phyloP scores from a whole-genome alignment of 225 moss, liverwort and hornwort genomes.

The Pleurozium schreberi region DNA sequence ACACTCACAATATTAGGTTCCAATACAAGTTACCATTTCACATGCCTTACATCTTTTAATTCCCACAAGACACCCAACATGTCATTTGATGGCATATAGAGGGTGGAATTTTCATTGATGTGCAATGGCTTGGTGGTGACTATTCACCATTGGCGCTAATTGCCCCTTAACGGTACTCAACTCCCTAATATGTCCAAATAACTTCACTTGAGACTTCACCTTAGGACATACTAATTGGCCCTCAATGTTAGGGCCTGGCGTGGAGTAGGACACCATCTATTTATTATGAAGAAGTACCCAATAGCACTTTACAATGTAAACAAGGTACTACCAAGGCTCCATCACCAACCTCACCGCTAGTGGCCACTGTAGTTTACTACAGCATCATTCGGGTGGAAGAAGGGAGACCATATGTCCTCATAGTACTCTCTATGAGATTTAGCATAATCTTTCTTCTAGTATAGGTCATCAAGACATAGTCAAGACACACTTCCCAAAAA shows the following conservation, averaged over 20 bases:
- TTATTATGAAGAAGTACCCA: too few relatives aligned
- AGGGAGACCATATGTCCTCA: background rate
- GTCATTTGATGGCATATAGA: background rate
- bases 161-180: rapidly evolving
- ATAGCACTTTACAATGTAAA: too few relatives aligned
- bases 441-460: too few relatives aligned
- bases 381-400: rapidly evolving
- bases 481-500: rapidly evolving
- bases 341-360: rapidly evolving
- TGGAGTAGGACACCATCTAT: too few relatives aligned
- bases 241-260: too few relatives aligned
- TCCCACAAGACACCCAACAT: rapidly evolving
- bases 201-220: too few relatives aligned
- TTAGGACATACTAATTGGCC: too few relatives aligned
- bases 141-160: rapidly evolving
- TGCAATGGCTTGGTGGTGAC: background rate
- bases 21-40: background rate
- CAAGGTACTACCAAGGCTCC: too few relatives aligned
- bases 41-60: too few relatives aligned
- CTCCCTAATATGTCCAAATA: rapidly evolving
- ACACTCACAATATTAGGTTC: rapidly evolving
- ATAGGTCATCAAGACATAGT: rapidly evolving
- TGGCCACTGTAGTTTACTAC: rapidly evolving
- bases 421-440: rapidly evolving
- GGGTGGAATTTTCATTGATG: background rate